Conservation (phyloP, 2,329 filamentous ascomycete species). For the Penicillium fuscoglaucum region DNA sequence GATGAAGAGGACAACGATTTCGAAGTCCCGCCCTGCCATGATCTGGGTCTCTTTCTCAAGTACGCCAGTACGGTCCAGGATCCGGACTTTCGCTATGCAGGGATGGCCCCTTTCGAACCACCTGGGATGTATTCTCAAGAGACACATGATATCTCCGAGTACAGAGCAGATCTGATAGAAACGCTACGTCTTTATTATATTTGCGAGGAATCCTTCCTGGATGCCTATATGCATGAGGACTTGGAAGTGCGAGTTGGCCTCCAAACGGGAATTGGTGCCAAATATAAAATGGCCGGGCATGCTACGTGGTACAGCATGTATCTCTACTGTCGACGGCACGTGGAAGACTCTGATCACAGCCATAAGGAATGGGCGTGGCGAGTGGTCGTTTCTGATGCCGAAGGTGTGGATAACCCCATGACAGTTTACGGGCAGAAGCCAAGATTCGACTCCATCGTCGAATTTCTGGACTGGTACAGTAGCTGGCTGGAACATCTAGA, state of each 20-base stretch:
- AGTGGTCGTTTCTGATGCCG: not conserved
- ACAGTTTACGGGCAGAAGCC: not conserved
- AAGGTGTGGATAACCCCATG: not conserved
- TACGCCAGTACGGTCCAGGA: not conserved
- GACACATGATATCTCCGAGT: not conserved
- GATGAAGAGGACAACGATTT: not conserved
- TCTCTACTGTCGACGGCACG: not conserved
- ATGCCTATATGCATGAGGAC: not conserved
- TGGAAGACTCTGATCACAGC: not conserved
- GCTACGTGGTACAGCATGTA: not conserved
- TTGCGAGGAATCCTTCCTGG: not conserved
- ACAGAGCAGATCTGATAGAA: not conserved
- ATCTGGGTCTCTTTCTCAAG: not conserved
- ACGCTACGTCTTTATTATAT: not conserved
- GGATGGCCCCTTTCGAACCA: not conserved
- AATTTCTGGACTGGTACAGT: not conserved
- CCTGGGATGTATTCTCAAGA: not conserved
- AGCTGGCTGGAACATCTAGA: not conserved
- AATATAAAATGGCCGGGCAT: not conserved
- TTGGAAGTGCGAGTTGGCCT: not conserved
- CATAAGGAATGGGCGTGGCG: not conserved
- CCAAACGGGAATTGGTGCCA: not conserved
- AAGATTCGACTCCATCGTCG: not conserved
- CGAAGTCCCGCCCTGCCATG: not conserved
- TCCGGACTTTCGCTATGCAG: not conserved